Base-by-base conservation (phyloP, 2,329 filamentous ascomycete species). In the Cordyceps pruinosa region DNA sequence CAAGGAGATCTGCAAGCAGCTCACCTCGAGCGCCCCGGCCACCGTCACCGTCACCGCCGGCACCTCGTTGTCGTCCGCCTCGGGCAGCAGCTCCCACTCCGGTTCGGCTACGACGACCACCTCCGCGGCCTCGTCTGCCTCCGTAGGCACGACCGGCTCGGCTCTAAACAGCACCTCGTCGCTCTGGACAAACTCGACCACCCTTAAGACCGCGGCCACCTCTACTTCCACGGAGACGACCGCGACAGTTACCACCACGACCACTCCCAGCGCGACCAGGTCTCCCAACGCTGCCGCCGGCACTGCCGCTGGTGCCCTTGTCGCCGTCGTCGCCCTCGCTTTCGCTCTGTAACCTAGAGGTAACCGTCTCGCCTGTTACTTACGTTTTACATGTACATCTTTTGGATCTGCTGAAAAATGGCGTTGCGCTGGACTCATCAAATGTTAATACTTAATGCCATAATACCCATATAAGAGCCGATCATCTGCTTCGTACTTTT, bases 271-370 rank as follows among this genome's bases (percentile, higher is more conserved):
- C 17, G 6, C 30, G 13, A 46, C 51, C 30, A 28, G 30, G 23
- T 46, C 41, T 13, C 51, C 51, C 30, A 54, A 54, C 41, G 41
- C 51, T n/a, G 51, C 51, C 19, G 41, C 51, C 28, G 51, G 51
- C 37, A 54, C 51, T 13, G 51, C 51, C 13, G 51, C 28, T 12
- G 51, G 51, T 46, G 51, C 51, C 15, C 51, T 54, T 5, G 13
- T n/a, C 21, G 51, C 51, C 32, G 30, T 39, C 7, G 41, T 54
- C 17, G 51, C 32, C 9, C n/a, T 39, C 30, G 51, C 41, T 7
- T 46, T 54, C 9, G 51, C 51, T 54, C 32, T 46, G 23, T 54
- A 46, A 46, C n/a, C n/a, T n/a, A n/a, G n/a, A 37, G 8, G 21
- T 1, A 19, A 13, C 21, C 2, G 13, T 2, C 9, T 25, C 7